Percentiles rank a stretch among this genome's conserved stretches.
phyloP scores from a whole-genome alignment of 345 rosid genomes.

The Rhizophora apiculata region DNA sequence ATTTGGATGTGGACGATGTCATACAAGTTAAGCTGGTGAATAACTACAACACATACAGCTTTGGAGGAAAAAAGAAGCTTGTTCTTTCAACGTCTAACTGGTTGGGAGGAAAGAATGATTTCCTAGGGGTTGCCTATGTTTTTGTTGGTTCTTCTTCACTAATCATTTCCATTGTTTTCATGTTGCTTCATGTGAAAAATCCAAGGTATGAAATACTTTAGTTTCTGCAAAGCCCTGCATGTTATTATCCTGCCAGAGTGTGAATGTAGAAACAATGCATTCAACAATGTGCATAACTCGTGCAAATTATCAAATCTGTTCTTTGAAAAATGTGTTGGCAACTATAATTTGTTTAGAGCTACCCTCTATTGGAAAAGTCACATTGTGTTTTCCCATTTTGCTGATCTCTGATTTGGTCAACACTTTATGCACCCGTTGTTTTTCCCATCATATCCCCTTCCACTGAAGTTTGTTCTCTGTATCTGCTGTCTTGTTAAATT shows the following conservation, averaged over 20 bases:
- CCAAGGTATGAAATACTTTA: conserved; percentile 40
- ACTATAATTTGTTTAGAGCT: not conserved
- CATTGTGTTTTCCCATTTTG: not conserved
- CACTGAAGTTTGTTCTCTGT: not conserved
- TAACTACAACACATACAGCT: conserved; percentile 81
- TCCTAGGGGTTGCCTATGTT: conserved; percentile 64
- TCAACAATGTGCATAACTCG: not conserved
- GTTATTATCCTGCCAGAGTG: not conserved
- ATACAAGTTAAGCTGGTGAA: conserved; percentile 55
- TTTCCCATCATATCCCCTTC: not conserved
- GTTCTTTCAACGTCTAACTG: conserved; percentile 74
- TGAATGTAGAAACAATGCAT: not conserved
- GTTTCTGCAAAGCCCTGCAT: conserved; percentile 7
- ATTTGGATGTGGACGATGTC: conserved; percentile 52
- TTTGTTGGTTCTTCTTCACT: conserved; percentile 63
- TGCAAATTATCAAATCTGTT: not conserved
- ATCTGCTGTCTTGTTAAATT: conserved; percentile 9
- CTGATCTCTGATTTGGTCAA: not conserved
- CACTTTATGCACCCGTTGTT: not conserved
- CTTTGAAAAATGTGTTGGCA: not conserved
- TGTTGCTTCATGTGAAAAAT: conserved; percentile 58
- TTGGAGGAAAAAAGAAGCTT: conserved; percentile 74
- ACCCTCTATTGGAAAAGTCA: not conserved
- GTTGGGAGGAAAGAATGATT: conserved; percentile 84
- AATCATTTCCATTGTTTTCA: conserved; percentile 53